Conservation (phyloP, 371 early-diverging fungal species). For the Mortierella sp. region DNA sequence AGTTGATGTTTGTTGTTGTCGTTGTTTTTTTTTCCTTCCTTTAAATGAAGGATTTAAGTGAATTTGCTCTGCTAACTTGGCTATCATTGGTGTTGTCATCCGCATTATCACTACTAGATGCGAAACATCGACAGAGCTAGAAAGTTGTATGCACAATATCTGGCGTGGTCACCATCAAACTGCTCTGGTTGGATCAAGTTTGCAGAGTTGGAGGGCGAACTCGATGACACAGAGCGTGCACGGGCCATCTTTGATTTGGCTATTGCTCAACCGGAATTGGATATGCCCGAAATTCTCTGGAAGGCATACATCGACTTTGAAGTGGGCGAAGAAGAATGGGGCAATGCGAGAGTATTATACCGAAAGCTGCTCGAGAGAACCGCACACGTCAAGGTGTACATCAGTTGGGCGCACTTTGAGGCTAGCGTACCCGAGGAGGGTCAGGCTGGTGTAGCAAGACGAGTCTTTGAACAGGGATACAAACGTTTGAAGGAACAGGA, state of each 20-base stretch:
- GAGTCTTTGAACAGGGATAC: slow-evolving; percentile 81
- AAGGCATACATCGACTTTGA: slow-evolving; percentile 98
- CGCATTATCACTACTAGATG: slow-evolving; percentile 55
- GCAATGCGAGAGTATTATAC: slow-evolving; percentile 83
- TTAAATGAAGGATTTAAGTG: no score
- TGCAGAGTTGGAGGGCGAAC: slow-evolving; percentile 86
- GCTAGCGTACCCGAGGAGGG: slow-evolving; percentile 67
- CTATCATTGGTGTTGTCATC: no score
- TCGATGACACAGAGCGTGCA: slow-evolving; percentile 90
- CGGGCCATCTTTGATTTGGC: slow-evolving; percentile 93
- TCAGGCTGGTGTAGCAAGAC: slow-evolving; percentile 68
- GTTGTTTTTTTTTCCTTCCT: no score
- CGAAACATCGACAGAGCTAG: slow-evolving; percentile 96
- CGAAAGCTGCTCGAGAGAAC: slow-evolving; percentile 86
- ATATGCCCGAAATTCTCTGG: slow-evolving; percentile 98
- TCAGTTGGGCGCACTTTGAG: slow-evolving; percentile 94
- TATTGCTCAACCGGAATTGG: slow-evolving; percentile 83
- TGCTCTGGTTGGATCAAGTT: slow-evolving; percentile 96
- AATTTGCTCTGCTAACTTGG: no score
- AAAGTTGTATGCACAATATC: slow-evolving; percentile 86
- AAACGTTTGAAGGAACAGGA: slow-evolving; percentile 73
- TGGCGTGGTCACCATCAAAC: slow-evolving; percentile 87
- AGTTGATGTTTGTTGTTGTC: neutral
- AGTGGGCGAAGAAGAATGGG: slow-evolving; percentile 82
- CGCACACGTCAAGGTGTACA: slow-evolving; percentile 97